Conservation (phyloP, 768 basidiomycete genomes). For the Termitomyces sp. region DNA sequence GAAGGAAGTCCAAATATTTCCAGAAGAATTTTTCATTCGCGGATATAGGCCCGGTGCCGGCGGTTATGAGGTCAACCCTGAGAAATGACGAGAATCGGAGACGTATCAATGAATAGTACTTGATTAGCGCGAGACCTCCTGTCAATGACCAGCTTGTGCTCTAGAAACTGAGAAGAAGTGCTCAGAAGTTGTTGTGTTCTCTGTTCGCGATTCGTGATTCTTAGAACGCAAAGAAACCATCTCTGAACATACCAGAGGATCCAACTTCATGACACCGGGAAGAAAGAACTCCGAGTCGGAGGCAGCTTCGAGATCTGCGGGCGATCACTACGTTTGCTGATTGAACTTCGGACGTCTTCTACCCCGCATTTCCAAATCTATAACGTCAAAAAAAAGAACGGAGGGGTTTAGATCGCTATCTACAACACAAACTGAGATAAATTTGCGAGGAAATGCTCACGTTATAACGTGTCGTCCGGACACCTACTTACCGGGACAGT, state of each 20-base stretch:
- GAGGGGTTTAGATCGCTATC: neutral
- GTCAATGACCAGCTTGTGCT: neutral
- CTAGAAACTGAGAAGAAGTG: neutral
- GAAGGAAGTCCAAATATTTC: neutral
- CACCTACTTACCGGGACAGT: too few species aligned
- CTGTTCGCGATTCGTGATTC: neutral
- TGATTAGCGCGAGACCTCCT: neutral
- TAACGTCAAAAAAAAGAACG: neutral
- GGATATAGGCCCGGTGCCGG: neutral
- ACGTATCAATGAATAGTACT: neutral
- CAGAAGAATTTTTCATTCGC: neutral
- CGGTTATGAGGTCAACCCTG: neutral
- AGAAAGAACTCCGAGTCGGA: slow-evolving; percentile 2
- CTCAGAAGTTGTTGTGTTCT: neutral
- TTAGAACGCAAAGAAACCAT: neutral
- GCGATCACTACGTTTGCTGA: neutral
- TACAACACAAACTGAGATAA: neutral
- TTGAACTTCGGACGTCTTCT: neutral
- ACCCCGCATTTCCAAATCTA: neutral
- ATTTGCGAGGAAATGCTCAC: neutral
- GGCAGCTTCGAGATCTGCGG: neutral
- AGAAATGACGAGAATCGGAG: neutral
- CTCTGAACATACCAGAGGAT: slow-evolving; percentile 1
- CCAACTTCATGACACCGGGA: neutral
- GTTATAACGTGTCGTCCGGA: neutral